These are phyloP conservation scores for Lodderomyces parapsilosis DNA, from an alignment of 1,139 yeast species.

Conservation along the genomic window DNA sequence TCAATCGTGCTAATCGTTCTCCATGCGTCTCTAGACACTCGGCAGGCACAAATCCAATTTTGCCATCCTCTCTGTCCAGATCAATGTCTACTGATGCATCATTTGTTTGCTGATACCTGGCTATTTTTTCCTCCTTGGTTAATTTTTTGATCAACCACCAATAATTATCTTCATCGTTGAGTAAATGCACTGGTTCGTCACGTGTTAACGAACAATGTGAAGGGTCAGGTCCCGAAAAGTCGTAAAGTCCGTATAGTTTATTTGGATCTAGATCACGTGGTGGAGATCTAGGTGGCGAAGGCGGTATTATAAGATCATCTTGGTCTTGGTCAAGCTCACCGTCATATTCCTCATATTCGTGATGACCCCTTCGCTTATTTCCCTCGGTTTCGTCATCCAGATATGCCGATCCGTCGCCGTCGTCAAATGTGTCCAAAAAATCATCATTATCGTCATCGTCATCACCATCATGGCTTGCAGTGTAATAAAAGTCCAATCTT, in stretches of 20 bases:
- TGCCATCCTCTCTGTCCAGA: conserved; percentile 52
- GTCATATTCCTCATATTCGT: conserved; percentile 5
- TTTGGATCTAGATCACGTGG: conserved; percentile 83
- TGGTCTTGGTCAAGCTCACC: conserved; percentile 23
- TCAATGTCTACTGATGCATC: conserved; percentile 9
- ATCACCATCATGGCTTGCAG: neutral
- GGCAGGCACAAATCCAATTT: conserved; percentile 94
- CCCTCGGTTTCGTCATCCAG: conserved; percentile 2
- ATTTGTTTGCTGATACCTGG: conserved; percentile 7
- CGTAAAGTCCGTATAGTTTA: conserved; percentile 81
- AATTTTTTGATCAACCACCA: conserved; percentile 93
- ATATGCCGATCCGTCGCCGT: neutral
- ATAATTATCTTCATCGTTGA: conserved; percentile 88
- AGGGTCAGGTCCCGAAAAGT: conserved; percentile 90
- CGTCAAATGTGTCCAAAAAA: conserved; percentile 1
- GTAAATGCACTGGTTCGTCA: conserved; percentile 78
- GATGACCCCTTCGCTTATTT: neutral
- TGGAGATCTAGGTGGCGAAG: conserved; percentile 76
- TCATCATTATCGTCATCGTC: neutral
- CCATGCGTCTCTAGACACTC: conserved; percentile 90
- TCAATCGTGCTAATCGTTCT: conserved; percentile 86
- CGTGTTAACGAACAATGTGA: conserved; percentile 81
- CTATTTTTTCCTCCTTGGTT: conserved; percentile 36
- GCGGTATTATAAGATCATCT: conserved; percentile 33
- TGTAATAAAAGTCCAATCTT: neutral